Evolutionary conservation across 139 green algal genomes (phyloP).

Genomic region (Chlorella ohadii): DNA sequence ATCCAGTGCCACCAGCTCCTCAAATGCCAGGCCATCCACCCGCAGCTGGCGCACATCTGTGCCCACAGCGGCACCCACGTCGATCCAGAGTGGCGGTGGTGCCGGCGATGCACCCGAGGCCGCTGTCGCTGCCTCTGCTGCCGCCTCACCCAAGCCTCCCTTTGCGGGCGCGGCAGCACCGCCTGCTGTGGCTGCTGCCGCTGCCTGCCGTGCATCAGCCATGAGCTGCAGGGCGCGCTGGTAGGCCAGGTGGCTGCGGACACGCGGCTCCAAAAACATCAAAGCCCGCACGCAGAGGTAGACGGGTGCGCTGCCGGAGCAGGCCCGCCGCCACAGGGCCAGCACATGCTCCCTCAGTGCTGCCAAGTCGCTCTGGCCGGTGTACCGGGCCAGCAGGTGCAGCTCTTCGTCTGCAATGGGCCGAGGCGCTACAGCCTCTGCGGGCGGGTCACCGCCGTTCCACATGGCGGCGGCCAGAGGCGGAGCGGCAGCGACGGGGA

Average conservation of each 20-base stretch:
- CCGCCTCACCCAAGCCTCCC: background rate
- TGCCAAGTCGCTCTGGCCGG: background rate
- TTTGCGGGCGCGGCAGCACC: background rate
- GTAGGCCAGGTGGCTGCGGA: background rate
- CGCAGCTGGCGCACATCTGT: background rate
- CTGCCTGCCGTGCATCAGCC: too few species aligned
- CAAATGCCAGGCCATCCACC: background rate
- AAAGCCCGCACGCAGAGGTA: background rate
- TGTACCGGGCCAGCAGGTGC: background rate
- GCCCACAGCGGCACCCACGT: background rate
- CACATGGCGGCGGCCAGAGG: too few species aligned
- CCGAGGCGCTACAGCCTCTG: too few species aligned
- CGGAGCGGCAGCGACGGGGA: too few species aligned
- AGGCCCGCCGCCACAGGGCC: background rate
- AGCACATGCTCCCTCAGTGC: background rate
- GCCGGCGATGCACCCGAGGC: too few species aligned
- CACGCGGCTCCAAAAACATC: background rate
- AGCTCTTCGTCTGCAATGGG: conserved; percentile 1
- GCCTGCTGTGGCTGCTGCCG: background rate
- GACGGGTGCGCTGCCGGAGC: background rate
- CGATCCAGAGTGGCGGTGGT: background rate
- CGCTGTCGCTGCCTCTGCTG: background rate
- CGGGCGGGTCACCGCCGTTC: too few species aligned
- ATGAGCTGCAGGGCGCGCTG: background rate
- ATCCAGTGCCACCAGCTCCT: background rate